Percentiles rank a stretch among this genome's conserved stretches.
Conservation (phyloP, 2,329 filamentous ascomycete species). For the Fusarium neocosmosporiellum region DNA sequence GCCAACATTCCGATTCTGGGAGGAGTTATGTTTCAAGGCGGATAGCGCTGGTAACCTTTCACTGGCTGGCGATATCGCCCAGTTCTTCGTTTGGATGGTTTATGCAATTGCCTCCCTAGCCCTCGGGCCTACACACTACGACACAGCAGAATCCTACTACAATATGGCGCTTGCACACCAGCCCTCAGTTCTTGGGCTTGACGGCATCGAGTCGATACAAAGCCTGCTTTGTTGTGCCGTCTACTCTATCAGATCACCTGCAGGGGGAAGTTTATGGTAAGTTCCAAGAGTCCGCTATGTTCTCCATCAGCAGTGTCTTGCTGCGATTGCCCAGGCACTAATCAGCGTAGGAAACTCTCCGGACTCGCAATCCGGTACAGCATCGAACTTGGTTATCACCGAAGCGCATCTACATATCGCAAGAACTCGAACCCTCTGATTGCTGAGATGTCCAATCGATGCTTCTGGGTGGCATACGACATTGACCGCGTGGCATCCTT, state of each 20-base stretch:
- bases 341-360: constrained; percentile 18
- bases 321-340: neutral
- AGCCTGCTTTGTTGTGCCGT: constrained; percentile 24
- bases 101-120: constrained; percentile 30
- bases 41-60: constrained; percentile 21
- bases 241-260: constrained; percentile 26
- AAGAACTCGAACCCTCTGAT: constrained; percentile 29
- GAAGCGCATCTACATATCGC: constrained; percentile 28
- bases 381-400: constrained; percentile 26
- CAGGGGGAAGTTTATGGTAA: constrained; percentile 31
- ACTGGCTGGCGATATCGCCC: constrained; percentile 21
- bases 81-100: constrained; percentile 34
- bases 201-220: constrained; percentile 30
- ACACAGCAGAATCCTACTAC: constrained; percentile 32
- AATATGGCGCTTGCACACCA: constrained; percentile 30
- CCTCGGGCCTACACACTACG: constrained; percentile 25
- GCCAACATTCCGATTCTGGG: constrained; percentile 31
- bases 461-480: constrained; percentile 33
- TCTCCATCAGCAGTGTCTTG: neutral
- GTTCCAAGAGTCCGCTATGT: neutral
- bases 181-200: constrained; percentile 18
- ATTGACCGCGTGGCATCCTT: constrained; percentile 30
- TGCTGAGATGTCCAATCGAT: constrained; percentile 32
- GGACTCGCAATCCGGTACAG: constrained; percentile 28
- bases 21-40: constrained; percentile 28